Evolutionary conservation across 2,329 filamentous ascomycete genomes (phyloP), one percentile per base, ranked within the genome.

Genomic region (Fusarium solani-melongenae): DNA sequence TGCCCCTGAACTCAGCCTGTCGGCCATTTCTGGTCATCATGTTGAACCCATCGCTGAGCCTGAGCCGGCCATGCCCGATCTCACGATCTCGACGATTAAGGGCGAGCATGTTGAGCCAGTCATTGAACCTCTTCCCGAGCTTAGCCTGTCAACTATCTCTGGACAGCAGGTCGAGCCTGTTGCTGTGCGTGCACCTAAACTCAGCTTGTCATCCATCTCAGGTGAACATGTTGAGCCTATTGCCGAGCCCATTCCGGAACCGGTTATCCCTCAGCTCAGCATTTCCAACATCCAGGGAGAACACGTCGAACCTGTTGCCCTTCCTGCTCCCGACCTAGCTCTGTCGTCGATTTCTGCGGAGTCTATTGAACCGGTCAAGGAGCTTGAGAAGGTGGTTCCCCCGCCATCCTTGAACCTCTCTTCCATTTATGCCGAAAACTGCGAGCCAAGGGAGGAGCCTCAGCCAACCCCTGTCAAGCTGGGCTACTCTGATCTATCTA

Each of bases 391-490:
- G 46, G 60, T 80, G n/a, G 74, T 79, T 51, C 80, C 79, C 22
- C 67, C 33, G 8, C 76, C 73, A 60, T 76, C 69, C 6, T 72
- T 83, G 31, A 77, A 69, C 34, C 64, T 83, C 36, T 81, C 80
- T 6, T 72, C 78, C 24, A 79, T 83, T 56, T 76, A 77, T 53
- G 70, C 75, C 5, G 76, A 79, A 67, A 69, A 76, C 6, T 81
- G 83, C 22, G 82, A 84, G 68, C 83, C 83, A 14, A 79, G 69
- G 38, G 80, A 80, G 59, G 79, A 81, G 53, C 78, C 78, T 6
- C 73, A 77, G 38, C 56, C 64, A 3, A 66, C 67, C 1, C 75
- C 74, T 17, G 59, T 76, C 20, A 66, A 66, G 22, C 72, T 86
- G 53, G 79, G 77, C 11, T 77, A 83, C 41, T 85, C 84, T 3